Conservation (phyloP, 306 rosid genomes). For the Crataegus laevigata region DNA sequence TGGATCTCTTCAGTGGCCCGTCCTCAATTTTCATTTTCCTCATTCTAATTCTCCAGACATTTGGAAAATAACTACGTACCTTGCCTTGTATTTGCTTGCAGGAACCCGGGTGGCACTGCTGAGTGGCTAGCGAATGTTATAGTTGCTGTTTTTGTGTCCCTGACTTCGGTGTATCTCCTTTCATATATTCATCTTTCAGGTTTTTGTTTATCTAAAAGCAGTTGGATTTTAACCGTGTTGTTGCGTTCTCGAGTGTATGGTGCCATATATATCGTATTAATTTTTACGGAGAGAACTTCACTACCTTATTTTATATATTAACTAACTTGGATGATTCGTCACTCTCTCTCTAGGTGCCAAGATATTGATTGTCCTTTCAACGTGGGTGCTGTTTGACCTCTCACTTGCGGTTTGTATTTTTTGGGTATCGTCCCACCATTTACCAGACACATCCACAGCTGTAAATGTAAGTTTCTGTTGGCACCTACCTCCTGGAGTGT, state of each 20-base stretch:
- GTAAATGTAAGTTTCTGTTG: slow-evolving; percentile 54
- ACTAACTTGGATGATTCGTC: not conserved
- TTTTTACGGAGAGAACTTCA: not conserved
- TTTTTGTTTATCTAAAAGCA: slow-evolving; percentile 20
- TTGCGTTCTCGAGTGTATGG: not conserved
- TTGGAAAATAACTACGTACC: slow-evolving; percentile 6
- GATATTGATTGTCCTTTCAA: slow-evolving; percentile 43
- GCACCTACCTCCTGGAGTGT: slow-evolving; percentile 1
- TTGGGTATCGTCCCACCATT: slow-evolving; percentile 73
- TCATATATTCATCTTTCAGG: slow-evolving; percentile 95
- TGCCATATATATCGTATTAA: not conserved
- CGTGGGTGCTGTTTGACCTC: slow-evolving; percentile 50
- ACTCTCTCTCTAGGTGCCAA: slow-evolving; percentile 59
- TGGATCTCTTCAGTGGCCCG: slow-evolving; percentile 88
- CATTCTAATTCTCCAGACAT: not conserved
- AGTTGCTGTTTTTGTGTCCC: slow-evolving; percentile 49
- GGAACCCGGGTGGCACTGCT: slow-evolving; percentile 88
- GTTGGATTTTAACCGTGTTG: not conserved
- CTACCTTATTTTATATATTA: not conserved
- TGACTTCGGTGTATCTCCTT: slow-evolving; percentile 83
- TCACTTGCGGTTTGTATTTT: slow-evolving; percentile 42
- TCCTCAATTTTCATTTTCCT: not conserved
- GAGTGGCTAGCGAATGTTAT: slow-evolving; percentile 79
- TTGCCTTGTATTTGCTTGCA: slow-evolving; percentile 35
- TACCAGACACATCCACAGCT: slow-evolving; percentile 72